phyloP scores from a whole-genome alignment of 495 filamentous ascomycete species.

The Trichoderma erinaceum region DNA sequence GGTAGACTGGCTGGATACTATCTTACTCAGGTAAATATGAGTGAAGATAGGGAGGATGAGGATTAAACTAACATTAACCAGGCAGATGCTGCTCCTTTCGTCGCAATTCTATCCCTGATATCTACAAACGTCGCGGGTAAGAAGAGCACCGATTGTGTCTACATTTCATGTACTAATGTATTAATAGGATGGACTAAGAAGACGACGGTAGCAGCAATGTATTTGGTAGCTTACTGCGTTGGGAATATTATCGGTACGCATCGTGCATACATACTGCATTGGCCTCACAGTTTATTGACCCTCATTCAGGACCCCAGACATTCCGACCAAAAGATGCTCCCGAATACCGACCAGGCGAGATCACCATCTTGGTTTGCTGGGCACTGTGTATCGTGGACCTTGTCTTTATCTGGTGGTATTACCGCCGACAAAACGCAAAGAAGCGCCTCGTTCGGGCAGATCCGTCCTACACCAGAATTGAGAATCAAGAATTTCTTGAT shows the following conservation, averaged over 20 bases:
- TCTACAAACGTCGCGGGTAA: conserved; percentile 58
- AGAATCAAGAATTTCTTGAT: conserved; percentile 52
- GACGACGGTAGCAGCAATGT: conserved; percentile 64
- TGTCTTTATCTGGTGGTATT: conserved; percentile 36
- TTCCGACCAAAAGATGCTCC: conserved; percentile 34
- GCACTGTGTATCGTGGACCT: conserved; percentile 47
- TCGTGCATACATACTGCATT: not conserved
- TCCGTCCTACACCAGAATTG: conserved; percentile 46
- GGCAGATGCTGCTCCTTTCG: conserved; percentile 53
- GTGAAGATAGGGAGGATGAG: conserved; percentile 18
- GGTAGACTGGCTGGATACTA: conserved; percentile 6
- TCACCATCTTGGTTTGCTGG: conserved; percentile 57
- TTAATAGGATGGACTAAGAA: conserved; percentile 57
- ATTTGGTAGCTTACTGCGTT: conserved; percentile 60
- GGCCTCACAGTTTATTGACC: not conserved
- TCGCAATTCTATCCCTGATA: conserved; percentile 52
- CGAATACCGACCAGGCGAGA: conserved; percentile 52
- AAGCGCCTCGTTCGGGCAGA: conserved; percentile 36
- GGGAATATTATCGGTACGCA: conserved; percentile 37
- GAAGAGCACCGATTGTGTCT: not conserved
- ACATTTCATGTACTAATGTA: not conserved
- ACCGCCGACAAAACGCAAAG: conserved; percentile 51
- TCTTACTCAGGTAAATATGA: not conserved
- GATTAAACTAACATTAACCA: conserved; percentile 59
- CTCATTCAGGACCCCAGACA: conserved; percentile 33